Evolutionary conservation across 495 filamentous ascomycete genomes (phyloP).

Genomic region (Penicillium mononematosum): DNA sequence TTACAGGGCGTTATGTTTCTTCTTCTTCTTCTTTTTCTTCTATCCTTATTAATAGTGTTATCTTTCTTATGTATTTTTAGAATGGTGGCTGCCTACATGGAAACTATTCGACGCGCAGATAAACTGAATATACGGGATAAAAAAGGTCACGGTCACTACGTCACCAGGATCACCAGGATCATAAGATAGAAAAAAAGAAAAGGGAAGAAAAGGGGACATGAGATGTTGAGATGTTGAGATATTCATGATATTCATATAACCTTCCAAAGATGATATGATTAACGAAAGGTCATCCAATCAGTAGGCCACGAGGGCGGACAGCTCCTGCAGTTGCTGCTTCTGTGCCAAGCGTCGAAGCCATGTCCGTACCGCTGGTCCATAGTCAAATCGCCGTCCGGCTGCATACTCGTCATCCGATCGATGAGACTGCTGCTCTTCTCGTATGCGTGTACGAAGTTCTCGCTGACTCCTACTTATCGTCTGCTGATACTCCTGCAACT

Average conservation of each 20-base stretch:
- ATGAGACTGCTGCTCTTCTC: slow-evolving; percentile 43
- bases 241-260: too few relatives aligned
- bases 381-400: slow-evolving; percentile 47
- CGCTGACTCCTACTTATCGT: slow-evolving; percentile 35
- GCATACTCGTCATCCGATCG: slow-evolving; percentile 47
- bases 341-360: slow-evolving; percentile 47
- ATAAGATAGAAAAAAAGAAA: neutral
- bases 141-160: neutral
- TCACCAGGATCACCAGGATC: neutral
- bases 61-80: neutral
- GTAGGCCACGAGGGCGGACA: slow-evolving; percentile 15
- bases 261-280: too few relatives aligned
- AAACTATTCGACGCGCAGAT: neutral
- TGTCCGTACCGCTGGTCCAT: slow-evolving; percentile 44
- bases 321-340: slow-evolving; percentile 37
- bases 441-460: slow-evolving; percentile 38
- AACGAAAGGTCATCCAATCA: slow-evolving; percentile 11
- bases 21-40: neutral
- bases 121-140: neutral
- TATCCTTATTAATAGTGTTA: neutral
- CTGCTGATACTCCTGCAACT: slow-evolving; percentile 30
- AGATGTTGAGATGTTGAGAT: too few relatives aligned
- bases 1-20: too few relatives aligned
- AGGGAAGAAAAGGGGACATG: neutral
- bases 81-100: neutral